These are phyloP conservation scores for Gilbertella persicaria DNA, from an alignment of 371 early-diverging fungal species.

Conservation along the genomic window DNA sequence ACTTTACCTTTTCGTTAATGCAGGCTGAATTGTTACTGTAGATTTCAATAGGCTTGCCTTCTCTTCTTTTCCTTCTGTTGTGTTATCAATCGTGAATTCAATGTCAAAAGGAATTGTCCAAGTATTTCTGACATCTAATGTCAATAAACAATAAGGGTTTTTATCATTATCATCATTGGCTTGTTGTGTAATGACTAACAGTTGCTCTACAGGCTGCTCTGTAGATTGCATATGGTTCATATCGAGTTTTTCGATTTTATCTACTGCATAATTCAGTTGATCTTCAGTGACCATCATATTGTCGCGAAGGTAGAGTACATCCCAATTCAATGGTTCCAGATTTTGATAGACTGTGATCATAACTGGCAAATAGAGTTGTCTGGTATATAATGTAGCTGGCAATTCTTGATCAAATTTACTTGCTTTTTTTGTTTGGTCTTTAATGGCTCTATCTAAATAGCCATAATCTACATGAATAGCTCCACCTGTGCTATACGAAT, in stretches of 20 bases:
- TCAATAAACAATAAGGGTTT: conserved; percentile 73
- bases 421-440: conserved; percentile 1
- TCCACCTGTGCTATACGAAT: conserved; percentile 62
- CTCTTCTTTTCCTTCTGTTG: conserved; percentile 7
- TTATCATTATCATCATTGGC: conserved; percentile 24
- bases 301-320: conserved; percentile 63
- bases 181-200: conserved; percentile 20
- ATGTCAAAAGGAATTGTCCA: conserved; percentile 76
- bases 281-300: conserved; percentile 23
- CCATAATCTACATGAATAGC: conserved; percentile 78
- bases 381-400: conserved; percentile 60
- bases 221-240: background rate
- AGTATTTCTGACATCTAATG: conserved; percentile 78
- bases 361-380: conserved; percentile 72
- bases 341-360: conserved; percentile 75
- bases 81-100: conserved; percentile 62
- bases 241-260: conserved; percentile 3
- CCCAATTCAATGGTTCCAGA: conserved; percentile 69
- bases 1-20: conserved; percentile 33
- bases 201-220: conserved; percentile 28
- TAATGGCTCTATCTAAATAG: conserved; percentile 49
- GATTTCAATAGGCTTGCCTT: conserved; percentile 1
- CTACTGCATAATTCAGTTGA: conserved; percentile 21
- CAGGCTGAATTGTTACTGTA: conserved; percentile 32
- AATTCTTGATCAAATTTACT: conserved; percentile 12